Conservation (phyloP, 306 rosid species). For the Prinsepia uniflora region DNA sequence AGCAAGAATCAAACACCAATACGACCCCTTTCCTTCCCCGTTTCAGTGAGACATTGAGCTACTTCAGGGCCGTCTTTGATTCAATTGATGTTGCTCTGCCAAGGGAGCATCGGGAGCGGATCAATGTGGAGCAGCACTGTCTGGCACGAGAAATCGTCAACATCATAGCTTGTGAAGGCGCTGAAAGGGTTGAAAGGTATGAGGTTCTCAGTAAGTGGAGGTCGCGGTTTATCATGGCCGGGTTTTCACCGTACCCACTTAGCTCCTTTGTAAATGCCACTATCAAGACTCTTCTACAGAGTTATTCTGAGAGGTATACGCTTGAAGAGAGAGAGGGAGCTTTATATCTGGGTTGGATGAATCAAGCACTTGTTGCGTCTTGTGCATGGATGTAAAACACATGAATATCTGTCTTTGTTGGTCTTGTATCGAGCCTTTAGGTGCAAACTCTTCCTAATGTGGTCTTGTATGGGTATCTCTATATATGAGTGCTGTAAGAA, state of each 20-base stretch:
- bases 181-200: slow-evolving; percentile 84
- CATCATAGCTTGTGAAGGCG: slow-evolving; percentile 84
- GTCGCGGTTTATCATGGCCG: slow-evolving; percentile 67
- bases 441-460: neutral
- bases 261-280: slow-evolving; percentile 60
- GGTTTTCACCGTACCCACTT: slow-evolving; percentile 65
- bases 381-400: slow-evolving; percentile 70
- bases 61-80: slow-evolving; percentile 61
- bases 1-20: slow-evolving; percentile 68
- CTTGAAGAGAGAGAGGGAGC: slow-evolving; percentile 76
- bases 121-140: slow-evolving; percentile 83
- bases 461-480: neutral
- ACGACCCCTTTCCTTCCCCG: slow-evolving; percentile 64
- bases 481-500: neutral
- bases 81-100: slow-evolving; percentile 67
- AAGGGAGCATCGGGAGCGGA: slow-evolving; percentile 67
- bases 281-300: slow-evolving; percentile 59
- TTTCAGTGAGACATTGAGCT: slow-evolving; percentile 62
- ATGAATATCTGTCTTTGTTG: slow-evolving; percentile 2
- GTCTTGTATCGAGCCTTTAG: neutral
- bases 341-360: slow-evolving; percentile 74
- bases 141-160: slow-evolving; percentile 83
- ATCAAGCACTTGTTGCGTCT: slow-evolving; percentile 53
- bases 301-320: slow-evolving; percentile 62
- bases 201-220: slow-evolving; percentile 74